These are phyloP conservation scores for Xerocomellus intermedius DNA, from an alignment of 768 basidiomycete genomes.

Conservation along the genomic window DNA sequence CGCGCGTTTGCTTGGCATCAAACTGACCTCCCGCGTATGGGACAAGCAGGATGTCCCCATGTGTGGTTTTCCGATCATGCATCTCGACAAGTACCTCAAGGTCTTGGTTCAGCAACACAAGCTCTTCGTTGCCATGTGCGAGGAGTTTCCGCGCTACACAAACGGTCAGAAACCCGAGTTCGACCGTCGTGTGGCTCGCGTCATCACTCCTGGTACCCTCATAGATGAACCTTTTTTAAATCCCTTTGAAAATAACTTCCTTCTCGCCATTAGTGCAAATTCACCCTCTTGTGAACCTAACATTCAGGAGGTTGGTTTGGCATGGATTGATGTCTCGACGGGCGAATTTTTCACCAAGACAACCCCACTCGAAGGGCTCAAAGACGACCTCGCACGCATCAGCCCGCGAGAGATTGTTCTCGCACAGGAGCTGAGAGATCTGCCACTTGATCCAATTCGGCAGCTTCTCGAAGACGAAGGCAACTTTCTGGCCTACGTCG, in stretches of 20 bases:
- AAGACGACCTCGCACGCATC: constrained; percentile 82
- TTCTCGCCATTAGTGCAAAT: constrained; percentile 59
- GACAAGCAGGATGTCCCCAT: constrained; percentile 67
- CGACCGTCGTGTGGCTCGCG: constrained; percentile 78
- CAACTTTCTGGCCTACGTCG: constrained; percentile 51
- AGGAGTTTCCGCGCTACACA: constrained; percentile 70
- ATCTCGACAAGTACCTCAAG: constrained; percentile 86
- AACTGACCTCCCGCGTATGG: constrained; percentile 77
- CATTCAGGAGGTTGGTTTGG: constrained; percentile 55
- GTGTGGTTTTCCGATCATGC: constrained; percentile 87
- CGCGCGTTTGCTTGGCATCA: constrained; percentile 75
- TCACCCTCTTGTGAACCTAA: not conserved
- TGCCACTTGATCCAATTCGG: constrained; percentile 46
- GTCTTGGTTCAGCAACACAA: constrained; percentile 78
- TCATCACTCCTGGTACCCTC: constrained; percentile 92
- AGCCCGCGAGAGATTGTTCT: constrained; percentile 82
- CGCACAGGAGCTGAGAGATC: constrained; percentile 36
- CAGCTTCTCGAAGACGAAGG: constrained; percentile 52
- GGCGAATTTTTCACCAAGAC: constrained; percentile 86
- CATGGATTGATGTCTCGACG: constrained; percentile 94
- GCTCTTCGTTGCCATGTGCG: constrained; percentile 89
- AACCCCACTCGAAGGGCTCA: constrained; percentile 51
- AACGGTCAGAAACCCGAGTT: constrained; percentile 57
- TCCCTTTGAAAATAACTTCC: constrained; percentile 85
- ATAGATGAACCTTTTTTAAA: constrained; percentile 89